Evolutionary conservation across 495 filamentous ascomycete genomes (phyloP), one percentile per base, ranked within the genome.

Genomic region (Aspergillus kassunensis): DNA sequence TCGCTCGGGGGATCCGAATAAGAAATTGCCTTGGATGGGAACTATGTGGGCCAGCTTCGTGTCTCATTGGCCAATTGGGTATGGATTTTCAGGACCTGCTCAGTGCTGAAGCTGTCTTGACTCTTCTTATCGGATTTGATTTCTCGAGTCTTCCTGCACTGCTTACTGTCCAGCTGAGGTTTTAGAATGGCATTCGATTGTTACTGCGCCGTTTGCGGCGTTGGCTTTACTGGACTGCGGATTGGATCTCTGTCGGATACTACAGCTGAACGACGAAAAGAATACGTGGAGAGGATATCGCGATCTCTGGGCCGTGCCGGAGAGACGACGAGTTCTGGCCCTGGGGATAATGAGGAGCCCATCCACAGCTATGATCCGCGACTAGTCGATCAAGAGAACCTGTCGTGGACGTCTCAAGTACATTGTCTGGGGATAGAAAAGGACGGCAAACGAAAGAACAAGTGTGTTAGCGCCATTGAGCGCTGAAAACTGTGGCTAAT

Each of bases 171-270:
- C n/a, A n/a, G n/a, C n/a, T n/a, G n/a, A n/a, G n/a, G n/a, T n/a
- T n/a, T n/a, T n/a, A 27, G 24, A 20, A 61, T 61, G 59, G 59
- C 59, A 13, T 61, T 55, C 42, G 59, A 61, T 23, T 61, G 59
- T 16, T 61, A 61, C 52, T 61, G 59, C 25, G 59, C 59, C 27
- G 54, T 61, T 11, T 61, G 59, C 37, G 59, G 59, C 29, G 59
- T 58, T 8, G 53, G 59, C 10, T 61, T 61, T 41, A 50, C 52
- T 19, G 59, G 59, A 4, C 55, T 61, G 55, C 53, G 54, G 18
- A 54, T 58, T 13, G 59, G 57, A 23, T 13, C 52, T 2, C 55
- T 49, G 12, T 61, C 59, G 13, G 49, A 61, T 36, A 44, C 55
- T 1, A 44, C 59, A 4, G 33, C 46, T 6, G 59, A 58, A 23